Base-by-base conservation (phyloP, 495 filamentous ascomycete species). In the Annulohypoxylon stygium region DNA sequence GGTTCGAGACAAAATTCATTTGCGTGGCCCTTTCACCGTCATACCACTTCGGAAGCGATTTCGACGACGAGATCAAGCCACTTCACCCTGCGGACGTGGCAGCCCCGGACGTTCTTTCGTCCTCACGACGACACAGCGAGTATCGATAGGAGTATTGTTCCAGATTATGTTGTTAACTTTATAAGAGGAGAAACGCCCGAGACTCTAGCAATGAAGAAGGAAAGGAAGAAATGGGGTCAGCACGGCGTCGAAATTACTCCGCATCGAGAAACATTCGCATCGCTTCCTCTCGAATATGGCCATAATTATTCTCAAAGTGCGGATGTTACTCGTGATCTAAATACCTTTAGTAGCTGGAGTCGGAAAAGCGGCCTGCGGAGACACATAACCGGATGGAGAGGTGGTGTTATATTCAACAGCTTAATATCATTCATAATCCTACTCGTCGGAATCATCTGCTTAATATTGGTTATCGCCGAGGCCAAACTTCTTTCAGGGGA, bases 161-260 rank as follows among this genome's bases (percentile, higher is more conserved):
- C 83, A 5, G 83, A 85, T 61, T 86, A 85, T 58, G 81, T 85
- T 25, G 75, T 81, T 64, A 85, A 81, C 62, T 86, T 81, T 67
- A 77, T 86, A 41, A 78, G 79, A 41, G 80, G 82, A 39, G 82
- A 84, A 70, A 82, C 82, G 14, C 81, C 82, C 3, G 82, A 83
- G 61, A 82, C 79, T 48, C 70, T 81, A 4, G 81, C 83, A 11
- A 73, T 77, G 67, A 79, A 80, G 59, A 81, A 82, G 70, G 79
- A 84, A 39, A 76, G 69, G 37, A 79, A 70, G n/a, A 75, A 78
- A 65, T 76, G 79, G 60, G 78, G 75, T 11, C 69, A 80, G 47
- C 77, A 77, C 8, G 75, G 70, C 7, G 76, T 82, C 30, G 78
- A 75, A 33, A 61, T 81, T 47, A 74, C 67, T 18, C 75, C 71